Evolutionary conservation across 73 alveolate genomes (phyloP).

Genomic region (Paramecium sexaurelia): DNA sequence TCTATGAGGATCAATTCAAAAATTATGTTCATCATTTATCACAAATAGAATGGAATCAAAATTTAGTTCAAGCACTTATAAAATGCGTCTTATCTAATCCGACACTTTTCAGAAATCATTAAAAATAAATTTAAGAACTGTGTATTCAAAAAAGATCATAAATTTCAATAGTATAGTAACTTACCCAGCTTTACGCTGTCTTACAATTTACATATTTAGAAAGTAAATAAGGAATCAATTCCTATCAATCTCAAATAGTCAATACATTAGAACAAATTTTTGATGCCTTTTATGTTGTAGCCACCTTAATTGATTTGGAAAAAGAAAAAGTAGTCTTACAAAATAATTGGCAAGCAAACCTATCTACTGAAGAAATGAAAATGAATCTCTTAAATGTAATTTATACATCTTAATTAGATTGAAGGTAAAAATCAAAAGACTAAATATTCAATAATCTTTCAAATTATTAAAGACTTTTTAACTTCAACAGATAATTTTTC

Average conservation of each 20-base stretch:
- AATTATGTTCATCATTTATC: neutral
- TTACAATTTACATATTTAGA: neutral
- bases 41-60: neutral
- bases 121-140: neutral
- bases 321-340: neutral
- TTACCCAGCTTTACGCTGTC: neutral
- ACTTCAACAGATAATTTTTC: neutral
- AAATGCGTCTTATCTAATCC: neutral
- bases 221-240: neutral
- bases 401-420: neutral
- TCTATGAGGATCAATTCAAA: neutral
- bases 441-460: neutral
- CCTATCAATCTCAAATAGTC: neutral
- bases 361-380: neutral
- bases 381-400: neutral
- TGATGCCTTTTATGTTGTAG: neutral
- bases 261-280: neutral
- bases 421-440: neutral
- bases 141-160: neutral
- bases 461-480: neutral
- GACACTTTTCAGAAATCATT: neutral
- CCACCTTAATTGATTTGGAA: neutral
- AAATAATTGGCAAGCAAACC: neutral
- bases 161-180: neutral
- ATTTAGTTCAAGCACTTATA: neutral